These are phyloP conservation scores for Sistotremastrum niveocremeum DNA, from an alignment of 768 basidiomycete genomes.

Conservation along the genomic window DNA sequence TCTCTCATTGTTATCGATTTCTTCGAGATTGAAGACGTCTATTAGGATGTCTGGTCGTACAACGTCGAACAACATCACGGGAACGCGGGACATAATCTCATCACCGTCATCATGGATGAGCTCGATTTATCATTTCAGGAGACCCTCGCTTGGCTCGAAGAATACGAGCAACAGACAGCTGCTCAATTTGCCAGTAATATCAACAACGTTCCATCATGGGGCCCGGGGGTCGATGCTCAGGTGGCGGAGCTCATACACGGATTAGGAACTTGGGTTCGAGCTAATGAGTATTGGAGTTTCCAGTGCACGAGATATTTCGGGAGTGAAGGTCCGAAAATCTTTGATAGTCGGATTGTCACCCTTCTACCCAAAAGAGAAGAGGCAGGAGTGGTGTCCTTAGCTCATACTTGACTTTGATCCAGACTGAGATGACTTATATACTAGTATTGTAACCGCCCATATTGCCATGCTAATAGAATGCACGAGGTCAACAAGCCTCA, in stretches of 20 bases:
- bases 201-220: conserved; percentile 27
- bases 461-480: too few species aligned
- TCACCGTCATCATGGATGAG: conserved; percentile 29
- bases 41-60: conserved; percentile 29
- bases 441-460: too few species aligned
- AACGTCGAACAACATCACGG: conserved; percentile 27
- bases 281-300: conserved; percentile 37
- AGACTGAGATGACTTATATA: too few species aligned
- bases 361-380: conserved; percentile 13
- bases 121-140: conserved; percentile 20
- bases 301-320: conserved; percentile 28
- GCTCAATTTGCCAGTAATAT: conserved; percentile 24
- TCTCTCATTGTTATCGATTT: conserved; percentile 6
- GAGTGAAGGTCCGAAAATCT: conserved; percentile 18
- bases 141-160: conserved; percentile 26
- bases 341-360: conserved; percentile 17
- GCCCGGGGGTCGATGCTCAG: conserved; percentile 25
- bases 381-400: too few species aligned
- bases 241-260: conserved; percentile 31
- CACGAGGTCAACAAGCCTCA: too few species aligned
- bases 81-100: conserved; percentile 26
- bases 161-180: conserved; percentile 22
- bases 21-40: conserved; percentile 10
- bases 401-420: too few species aligned
- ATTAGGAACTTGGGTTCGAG: conserved; percentile 38